Conservation (phyloP, 305 asterid genomes). For the Rubia tinctorum region DNA sequence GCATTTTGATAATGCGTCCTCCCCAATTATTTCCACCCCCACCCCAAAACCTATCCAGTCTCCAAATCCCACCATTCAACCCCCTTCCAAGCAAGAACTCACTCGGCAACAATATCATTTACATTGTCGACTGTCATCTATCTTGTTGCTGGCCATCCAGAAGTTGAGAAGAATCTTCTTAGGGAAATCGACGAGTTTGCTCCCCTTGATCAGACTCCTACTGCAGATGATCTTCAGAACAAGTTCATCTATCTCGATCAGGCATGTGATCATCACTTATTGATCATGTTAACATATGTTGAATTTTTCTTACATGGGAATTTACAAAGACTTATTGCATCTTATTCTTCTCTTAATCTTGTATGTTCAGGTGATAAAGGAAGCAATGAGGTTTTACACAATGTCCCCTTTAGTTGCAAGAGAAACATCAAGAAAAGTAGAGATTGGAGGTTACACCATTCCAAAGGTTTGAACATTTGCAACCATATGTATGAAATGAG, state of each 20-base stretch:
- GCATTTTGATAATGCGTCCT: too few relatives aligned
- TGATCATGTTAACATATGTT: background rate
- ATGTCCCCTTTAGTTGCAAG: constrained; percentile 96
- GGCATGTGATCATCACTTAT: constrained; percentile 31
- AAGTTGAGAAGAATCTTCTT: constrained; percentile 63
- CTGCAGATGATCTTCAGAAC: constrained; percentile 68
- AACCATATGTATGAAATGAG: too few relatives aligned
- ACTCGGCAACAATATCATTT: constrained; percentile 90
- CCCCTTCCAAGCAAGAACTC: too few relatives aligned
- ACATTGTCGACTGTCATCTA: constrained; percentile 69
- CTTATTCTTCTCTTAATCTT: constrained; percentile 8
- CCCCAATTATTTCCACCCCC: too few relatives aligned
- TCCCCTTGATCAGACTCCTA: constrained; percentile 55
- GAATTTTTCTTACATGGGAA: background rate
- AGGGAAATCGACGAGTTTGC: constrained; percentile 73
- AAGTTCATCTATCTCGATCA: constrained; percentile 75
- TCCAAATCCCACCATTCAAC: too few relatives aligned
- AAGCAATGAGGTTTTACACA: constrained; percentile 83
- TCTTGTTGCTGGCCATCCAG: constrained; percentile 64
- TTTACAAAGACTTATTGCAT: background rate
- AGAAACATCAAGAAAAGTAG: constrained; percentile 76
- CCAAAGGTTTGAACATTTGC: constrained; percentile 47
- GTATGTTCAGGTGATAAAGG: constrained; percentile 72
- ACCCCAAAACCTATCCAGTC: too few relatives aligned
- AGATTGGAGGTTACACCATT: constrained; percentile 79